Percentiles rank a stretch among this genome's conserved stretches.
Conservation (phyloP, 352 stramenopile genomes). For the Elongisporangium prolatum region DNA sequence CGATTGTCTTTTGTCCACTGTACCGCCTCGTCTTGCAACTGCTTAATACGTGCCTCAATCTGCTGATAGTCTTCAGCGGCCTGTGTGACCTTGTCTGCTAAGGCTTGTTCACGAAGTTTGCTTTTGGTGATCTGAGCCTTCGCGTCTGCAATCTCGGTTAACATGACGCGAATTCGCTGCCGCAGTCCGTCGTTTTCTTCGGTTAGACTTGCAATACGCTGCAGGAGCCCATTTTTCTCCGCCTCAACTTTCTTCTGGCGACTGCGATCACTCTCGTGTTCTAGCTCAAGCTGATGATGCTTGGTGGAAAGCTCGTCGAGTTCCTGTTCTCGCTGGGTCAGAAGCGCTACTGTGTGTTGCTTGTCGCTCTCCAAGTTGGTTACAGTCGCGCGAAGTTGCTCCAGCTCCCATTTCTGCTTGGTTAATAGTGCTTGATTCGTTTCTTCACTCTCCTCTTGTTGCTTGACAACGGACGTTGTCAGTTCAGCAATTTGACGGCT, state of each 20-base stretch:
- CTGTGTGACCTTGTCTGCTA: conserved; percentile 25
- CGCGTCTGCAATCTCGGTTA: conserved; percentile 22
- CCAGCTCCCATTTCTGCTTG: conserved; percentile 44
- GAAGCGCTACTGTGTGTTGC: conserved; percentile 20
- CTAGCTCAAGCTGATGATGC: conserved; percentile 23
- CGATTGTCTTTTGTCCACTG: conserved; percentile 11
- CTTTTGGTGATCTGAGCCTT: conserved; percentile 27
- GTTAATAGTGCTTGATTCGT: conserved; percentile 12
- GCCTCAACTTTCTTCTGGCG: conserved; percentile 29
- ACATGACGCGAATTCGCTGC: conserved; percentile 19
- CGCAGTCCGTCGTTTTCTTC: conserved; percentile 24
- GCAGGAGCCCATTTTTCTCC: conserved; percentile 21
- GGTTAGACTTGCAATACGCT: conserved; percentile 22
- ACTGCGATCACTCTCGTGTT: conserved; percentile 17
- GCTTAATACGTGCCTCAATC: conserved; percentile 12
- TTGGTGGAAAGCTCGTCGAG: conserved; percentile 21
- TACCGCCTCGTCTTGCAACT: conserved; percentile 18
- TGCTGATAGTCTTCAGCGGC: conserved; percentile 19
- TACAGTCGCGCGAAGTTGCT: conserved; percentile 34
- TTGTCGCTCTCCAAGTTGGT: conserved; percentile 36
- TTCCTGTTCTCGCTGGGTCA: conserved; percentile 23
- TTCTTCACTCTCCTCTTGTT: conserved; percentile 13
- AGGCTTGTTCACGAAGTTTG: conserved; percentile 38
- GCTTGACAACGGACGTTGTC: conserved; percentile 3
- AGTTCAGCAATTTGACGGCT: neutral